A percentile compares a stretch with the other conserved stretches of the same genome.
These are phyloP conservation scores for Nasturtium officinale DNA, from an alignment of 345 rosid species.

Conservation along the genomic window DNA sequence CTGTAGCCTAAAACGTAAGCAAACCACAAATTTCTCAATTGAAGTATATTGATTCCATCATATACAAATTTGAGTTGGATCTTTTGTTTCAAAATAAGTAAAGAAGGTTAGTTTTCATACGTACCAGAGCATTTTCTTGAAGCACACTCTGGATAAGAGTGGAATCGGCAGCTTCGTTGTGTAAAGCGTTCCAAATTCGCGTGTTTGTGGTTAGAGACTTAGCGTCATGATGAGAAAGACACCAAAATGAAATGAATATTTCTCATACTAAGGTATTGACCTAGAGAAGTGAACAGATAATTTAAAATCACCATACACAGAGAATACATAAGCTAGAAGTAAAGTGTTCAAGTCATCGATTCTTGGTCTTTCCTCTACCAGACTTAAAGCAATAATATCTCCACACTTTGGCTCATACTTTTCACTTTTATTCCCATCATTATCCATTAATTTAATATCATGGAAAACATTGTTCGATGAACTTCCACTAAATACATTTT, in stretches of 20 bases:
- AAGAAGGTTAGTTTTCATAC: not conserved
- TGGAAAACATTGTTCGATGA: not conserved
- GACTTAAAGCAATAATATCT: not conserved
- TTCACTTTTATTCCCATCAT: not conserved
- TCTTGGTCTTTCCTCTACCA: not conserved
- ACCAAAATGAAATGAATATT: not conserved
- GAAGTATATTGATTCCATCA: not conserved
- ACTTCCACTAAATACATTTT: no score
- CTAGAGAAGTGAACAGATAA: not conserved
- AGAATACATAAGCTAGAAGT: not conserved
- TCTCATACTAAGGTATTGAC: not conserved
- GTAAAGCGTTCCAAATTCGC: slow-evolving; percentile 48
- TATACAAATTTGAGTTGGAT: not conserved
- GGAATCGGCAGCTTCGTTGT: slow-evolving; percentile 7
- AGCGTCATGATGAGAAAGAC: slow-evolving; percentile 44
- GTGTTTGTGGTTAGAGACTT: slow-evolving; percentile 43
- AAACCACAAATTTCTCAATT: not conserved
- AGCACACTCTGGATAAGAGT: slow-evolving; percentile 38
- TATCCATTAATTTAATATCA: not conserved
- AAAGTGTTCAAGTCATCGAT: not conserved
- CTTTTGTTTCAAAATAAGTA: not conserved
- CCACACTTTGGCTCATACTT: not conserved
- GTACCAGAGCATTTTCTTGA: slow-evolving; percentile 12
- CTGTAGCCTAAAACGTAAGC: slow-evolving; percentile 18
- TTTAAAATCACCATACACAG: not conserved